Evolutionary conservation across 1,284 basidiomycete species (phyloP).

Genomic region (Ganoderma lingzhi): DNA sequence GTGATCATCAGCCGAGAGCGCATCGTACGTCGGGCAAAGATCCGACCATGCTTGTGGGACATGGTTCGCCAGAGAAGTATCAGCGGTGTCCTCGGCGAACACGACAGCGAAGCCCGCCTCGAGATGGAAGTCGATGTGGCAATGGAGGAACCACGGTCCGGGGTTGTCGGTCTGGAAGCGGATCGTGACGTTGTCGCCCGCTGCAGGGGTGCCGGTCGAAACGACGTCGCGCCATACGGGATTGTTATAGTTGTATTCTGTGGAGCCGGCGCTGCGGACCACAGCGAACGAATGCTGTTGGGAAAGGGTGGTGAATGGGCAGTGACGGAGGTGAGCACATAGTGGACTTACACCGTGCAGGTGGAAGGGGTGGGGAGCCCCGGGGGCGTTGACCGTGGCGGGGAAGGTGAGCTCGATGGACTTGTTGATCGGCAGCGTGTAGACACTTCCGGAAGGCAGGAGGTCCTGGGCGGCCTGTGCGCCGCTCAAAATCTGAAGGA

Average conservation of each 20-base stretch:
- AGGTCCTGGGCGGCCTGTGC: conserved; percentile 39
- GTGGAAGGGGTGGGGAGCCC: conserved; percentile 49
- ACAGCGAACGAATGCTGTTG: conserved; percentile 40
- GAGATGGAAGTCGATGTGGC: conserved; percentile 40
- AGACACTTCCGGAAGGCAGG: conserved; percentile 42
- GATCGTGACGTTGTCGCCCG: conserved; percentile 42
- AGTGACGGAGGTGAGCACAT: neutral
- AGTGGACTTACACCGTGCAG: conserved; percentile 45
- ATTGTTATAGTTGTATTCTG: conserved; percentile 43
- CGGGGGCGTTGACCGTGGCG: conserved; percentile 36
- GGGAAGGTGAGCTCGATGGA: conserved; percentile 46
- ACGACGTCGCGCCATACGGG: conserved; percentile 45
- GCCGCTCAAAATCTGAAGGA: conserved; percentile 38
- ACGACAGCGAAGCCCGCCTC: conserved; percentile 39
- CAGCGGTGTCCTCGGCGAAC: conserved; percentile 37
- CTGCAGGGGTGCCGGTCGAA: conserved; percentile 37
- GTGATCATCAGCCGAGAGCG: conserved; percentile 26
- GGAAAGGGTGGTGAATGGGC: too few relatives aligned
- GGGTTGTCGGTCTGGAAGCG: conserved; percentile 38
- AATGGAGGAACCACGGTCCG: conserved; percentile 40
- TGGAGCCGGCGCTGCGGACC: conserved; percentile 41
- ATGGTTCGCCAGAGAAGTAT: conserved; percentile 26
- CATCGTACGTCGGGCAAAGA: conserved; percentile 36
- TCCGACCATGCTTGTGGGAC: conserved; percentile 35
- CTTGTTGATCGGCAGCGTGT: conserved; percentile 38